Evolutionary conservation across 768 basidiomycete genomes (phyloP).

Genomic region (Leccinum rimulosum): DNA sequence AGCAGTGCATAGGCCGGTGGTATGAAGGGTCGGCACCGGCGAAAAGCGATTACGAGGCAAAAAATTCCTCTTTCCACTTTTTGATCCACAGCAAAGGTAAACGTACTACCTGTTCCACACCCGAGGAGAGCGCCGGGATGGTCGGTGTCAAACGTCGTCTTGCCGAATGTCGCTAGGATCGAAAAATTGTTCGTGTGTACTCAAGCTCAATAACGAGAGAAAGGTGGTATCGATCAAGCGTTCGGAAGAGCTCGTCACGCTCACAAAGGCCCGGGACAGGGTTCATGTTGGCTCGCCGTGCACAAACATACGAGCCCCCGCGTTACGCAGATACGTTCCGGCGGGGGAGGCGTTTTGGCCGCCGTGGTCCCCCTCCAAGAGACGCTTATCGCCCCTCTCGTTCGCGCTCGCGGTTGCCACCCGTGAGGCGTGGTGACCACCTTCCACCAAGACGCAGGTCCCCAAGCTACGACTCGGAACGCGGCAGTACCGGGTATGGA

Average conservation of each 20-base stretch:
- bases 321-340: slow-evolving; percentile 31
- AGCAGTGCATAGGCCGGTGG: too few relatives aligned
- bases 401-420: slow-evolving; percentile 58
- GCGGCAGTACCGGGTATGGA: slow-evolving; percentile 60
- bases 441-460: slow-evolving; percentile 66
- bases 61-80: neutral
- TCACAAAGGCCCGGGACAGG: neutral
- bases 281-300: neutral
- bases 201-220: neutral
- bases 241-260: neutral
- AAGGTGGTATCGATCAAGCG: neutral
- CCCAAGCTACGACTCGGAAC: slow-evolving; percentile 65
- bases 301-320: slow-evolving; percentile 25
- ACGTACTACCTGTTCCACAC: slow-evolving; percentile 72
- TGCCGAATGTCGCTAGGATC: slow-evolving; percentile 53
- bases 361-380: slow-evolving; percentile 47
- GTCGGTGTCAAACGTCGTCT: slow-evolving; percentile 60
- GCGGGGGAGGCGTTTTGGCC: slow-evolving; percentile 33
- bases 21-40: too few relatives aligned
- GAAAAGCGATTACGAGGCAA: neutral
- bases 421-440: slow-evolving; percentile 33
- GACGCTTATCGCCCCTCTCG: slow-evolving; percentile 54
- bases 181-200: slow-evolving; percentile 21
- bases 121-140: slow-evolving; percentile 71
- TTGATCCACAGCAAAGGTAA: neutral